These are phyloP conservation scores for Citrus sinensis DNA, from an alignment of 345 rosid genomes.

Conservation along the genomic window DNA sequence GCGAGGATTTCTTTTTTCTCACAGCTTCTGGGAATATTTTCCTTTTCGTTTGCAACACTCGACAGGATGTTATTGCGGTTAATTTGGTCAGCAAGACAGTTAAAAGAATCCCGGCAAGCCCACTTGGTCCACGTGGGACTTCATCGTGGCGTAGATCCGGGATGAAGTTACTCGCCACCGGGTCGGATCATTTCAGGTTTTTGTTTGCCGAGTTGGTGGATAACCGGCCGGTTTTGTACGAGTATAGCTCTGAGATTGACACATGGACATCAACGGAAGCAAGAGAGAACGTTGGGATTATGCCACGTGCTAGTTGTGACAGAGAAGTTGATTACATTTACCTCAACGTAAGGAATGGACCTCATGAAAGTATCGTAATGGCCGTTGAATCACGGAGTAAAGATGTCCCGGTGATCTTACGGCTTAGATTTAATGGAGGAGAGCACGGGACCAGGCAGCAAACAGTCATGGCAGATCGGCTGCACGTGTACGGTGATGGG, in stretches of 20 bases:
- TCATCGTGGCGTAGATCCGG: constrained; percentile 79
- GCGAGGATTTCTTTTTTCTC: constrained; percentile 55
- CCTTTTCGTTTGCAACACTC: constrained; percentile 58
- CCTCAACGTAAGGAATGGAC: constrained; percentile 45
- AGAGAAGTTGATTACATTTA: constrained; percentile 22
- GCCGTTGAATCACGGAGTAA: constrained; percentile 18
- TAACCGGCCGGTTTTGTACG: constrained; percentile 44
- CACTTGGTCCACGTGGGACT: constrained; percentile 78
- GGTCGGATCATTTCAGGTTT: constrained; percentile 53
- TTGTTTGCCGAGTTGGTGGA: constrained; percentile 60
- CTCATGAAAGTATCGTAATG: constrained; percentile 41
- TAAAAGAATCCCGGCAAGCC: constrained; percentile 54
- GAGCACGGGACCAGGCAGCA: background rate
- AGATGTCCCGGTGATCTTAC: constrained; percentile 28
- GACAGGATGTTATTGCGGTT: constrained; percentile 51
- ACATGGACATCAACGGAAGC: constrained; percentile 49
- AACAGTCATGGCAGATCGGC: constrained; percentile 12
- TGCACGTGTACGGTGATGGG: constrained; percentile 64
- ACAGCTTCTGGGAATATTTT: constrained; percentile 55
- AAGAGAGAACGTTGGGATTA: background rate
- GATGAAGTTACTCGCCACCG: constrained; percentile 47
- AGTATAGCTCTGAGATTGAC: constrained; percentile 41
- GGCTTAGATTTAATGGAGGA: constrained; percentile 31
- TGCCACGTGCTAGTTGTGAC: background rate
- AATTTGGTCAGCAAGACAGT: constrained; percentile 41